Conservation (phyloP, 2,329 filamentous ascomycete genomes). For the Aspergillus sp. region DNA sequence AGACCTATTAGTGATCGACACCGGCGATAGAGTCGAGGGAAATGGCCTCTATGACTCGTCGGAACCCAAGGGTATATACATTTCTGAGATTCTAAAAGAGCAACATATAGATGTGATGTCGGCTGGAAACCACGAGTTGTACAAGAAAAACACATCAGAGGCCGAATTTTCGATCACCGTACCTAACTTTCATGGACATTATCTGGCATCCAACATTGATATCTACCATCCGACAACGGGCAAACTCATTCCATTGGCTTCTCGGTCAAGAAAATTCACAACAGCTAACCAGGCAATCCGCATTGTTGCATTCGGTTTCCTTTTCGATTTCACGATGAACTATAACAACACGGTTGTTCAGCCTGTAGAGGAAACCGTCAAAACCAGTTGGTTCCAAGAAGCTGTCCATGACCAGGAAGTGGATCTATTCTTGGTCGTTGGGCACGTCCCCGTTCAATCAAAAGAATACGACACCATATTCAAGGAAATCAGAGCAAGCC, state of each 20-base stretch:
- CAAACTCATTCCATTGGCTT: slow-evolving; percentile 71
- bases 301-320: slow-evolving; percentile 86
- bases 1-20: slow-evolving; percentile 92
- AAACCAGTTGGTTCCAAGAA: slow-evolving; percentile 84
- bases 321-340: slow-evolving; percentile 91
- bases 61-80: slow-evolving; percentile 81
- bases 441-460: slow-evolving; percentile 81
- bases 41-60: slow-evolving; percentile 94
- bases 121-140: slow-evolving; percentile 93
- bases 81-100: slow-evolving; percentile 80
- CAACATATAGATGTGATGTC: slow-evolving; percentile 82
- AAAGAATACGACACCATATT: slow-evolving; percentile 76
- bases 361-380: slow-evolving; percentile 74
- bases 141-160: slow-evolving; percentile 73
- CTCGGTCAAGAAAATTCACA: slow-evolving; percentile 82
- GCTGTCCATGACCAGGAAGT: slow-evolving; percentile 76
- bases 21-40: slow-evolving; percentile 88
- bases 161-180: slow-evolving; percentile 78
- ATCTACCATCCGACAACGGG: slow-evolving; percentile 74
- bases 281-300: slow-evolving; percentile 85
- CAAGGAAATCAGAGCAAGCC: slow-evolving; percentile 71
- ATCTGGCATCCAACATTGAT: slow-evolving; percentile 90
- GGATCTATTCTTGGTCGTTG: slow-evolving; percentile 82
- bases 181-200: slow-evolving; percentile 75
- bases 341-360: slow-evolving; percentile 87